These are phyloP conservation scores for Jaapia argillacea DNA, from an alignment of 768 basidiomycete genomes.

Conservation along the genomic window DNA sequence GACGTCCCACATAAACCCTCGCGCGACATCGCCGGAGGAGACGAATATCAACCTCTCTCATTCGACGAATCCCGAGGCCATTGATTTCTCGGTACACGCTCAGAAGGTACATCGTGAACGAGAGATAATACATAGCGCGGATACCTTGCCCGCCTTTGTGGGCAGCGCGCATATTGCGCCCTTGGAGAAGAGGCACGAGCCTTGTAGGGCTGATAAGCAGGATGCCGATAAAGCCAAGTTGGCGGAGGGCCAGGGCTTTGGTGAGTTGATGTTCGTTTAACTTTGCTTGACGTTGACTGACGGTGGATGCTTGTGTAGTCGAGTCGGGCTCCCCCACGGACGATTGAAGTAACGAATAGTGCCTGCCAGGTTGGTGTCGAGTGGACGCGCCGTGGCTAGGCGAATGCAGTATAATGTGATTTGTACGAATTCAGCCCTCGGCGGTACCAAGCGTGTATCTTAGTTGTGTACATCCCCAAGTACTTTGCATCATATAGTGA, in stretches of 20 bases:
- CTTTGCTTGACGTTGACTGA: too few relatives aligned
- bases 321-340: too few relatives aligned
- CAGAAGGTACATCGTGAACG: neutral
- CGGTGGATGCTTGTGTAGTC: too few relatives aligned
- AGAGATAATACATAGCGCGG: neutral
- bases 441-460: too few relatives aligned
- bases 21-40: neutral
- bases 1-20: neutral
- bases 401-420: too few relatives aligned
- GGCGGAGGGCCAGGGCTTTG: neutral
- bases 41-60: neutral
- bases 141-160: neutral
- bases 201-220: neutral
- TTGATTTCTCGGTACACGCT: neutral
- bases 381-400: too few relatives aligned
- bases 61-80: neutral
- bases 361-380: too few relatives aligned
- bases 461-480: too few relatives aligned
- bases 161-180: neutral
- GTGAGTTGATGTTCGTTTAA: too few relatives aligned
- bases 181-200: neutral
- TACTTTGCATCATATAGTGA: too few relatives aligned
- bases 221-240: neutral
- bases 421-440: too few relatives aligned
- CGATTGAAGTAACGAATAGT: too few relatives aligned